Base-by-base conservation (phyloP, 345 rosid species). In the Fremontodendron californicum region DNA sequence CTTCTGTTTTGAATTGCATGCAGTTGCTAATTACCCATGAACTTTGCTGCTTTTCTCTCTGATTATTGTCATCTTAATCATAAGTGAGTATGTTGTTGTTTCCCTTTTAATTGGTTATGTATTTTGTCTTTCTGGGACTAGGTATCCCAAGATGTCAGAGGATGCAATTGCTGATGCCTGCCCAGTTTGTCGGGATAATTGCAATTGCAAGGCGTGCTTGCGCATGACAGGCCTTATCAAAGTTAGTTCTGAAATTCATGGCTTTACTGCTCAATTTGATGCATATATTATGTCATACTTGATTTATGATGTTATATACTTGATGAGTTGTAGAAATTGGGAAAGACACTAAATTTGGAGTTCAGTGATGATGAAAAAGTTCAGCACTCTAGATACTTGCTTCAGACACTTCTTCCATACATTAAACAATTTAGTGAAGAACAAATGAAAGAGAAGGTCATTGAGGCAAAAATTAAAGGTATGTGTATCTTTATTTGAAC, bases 191-290 rank as follows among this genome's bases (percentile, higher is more conserved):
- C 80, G 77, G n/a, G 71, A 76, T 27, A 89, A 77, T 74, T 89
- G 96, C 86, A 88, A 88, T 70, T 91, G 97, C 80, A 88, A 88
- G 81, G 73, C 89, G 18, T 93, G 97, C 82, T 79, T 93, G 82
- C 90, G 92, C 39, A 69, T 81, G 29, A 85, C 80, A 73, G 74
- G 78, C 16, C 71, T 67, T 9, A 29, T 63, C 9, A 27, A 85
- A 9, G 96, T 90, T 52, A 49, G 84, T 75, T 74, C 31, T 68
- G 18, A 46, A 35, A 57, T 19, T 83, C 23, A 33, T 46, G n/a
- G 49, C 60, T 29, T 55, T 19, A 35, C 37, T 46, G 21, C 72
- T 33, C 48, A 5, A 8, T 75, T 11, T 33, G 6, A 51, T 66
- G 46, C 21, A 19, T 62, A 11, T 67, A 68, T 33, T 5, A 57